Percentiles rank a stretch among this genome's conserved stretches.
phyloP scores from a whole-genome alignment of 345 rosid genomes.

The Syzygium jambos region DNA sequence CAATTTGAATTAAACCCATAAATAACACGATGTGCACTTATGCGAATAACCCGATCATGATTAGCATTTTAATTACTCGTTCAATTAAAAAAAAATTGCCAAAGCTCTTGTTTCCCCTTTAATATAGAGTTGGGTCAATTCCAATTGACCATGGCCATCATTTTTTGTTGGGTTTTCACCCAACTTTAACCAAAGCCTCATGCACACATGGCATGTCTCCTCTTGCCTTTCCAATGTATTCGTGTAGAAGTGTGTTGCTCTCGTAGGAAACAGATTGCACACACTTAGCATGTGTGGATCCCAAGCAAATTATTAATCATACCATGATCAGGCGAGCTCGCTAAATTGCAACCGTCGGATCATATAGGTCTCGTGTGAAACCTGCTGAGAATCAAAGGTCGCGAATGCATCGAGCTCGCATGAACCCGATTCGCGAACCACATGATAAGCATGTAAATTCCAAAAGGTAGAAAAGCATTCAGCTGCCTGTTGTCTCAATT shows the following conservation, averaged over 20 bases:
- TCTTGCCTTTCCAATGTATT: background rate
- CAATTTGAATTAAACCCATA: background rate
- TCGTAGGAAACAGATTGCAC: background rate
- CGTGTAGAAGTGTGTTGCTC: background rate
- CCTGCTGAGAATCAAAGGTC: background rate
- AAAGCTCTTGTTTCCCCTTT: background rate
- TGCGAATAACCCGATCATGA: background rate
- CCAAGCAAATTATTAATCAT: background rate
- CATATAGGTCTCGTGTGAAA: background rate
- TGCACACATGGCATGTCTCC: background rate
- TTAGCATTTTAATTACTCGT: background rate
- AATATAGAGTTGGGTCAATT: background rate
- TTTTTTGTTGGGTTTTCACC: background rate
- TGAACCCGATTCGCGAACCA: background rate
- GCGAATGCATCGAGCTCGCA: background rate
- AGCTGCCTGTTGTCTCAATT: background rate
- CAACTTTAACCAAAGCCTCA: background rate
- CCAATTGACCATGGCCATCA: background rate
- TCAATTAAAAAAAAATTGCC: background rate
- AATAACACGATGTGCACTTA: fast-evolving
- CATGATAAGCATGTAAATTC: background rate
- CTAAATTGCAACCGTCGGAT: background rate
- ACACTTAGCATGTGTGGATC: background rate
- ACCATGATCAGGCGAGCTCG: background rate
- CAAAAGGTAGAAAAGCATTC: background rate